Conservation (phyloP, 176 grass and related monocot genomes). For the Oryza rufipogon region DNA sequence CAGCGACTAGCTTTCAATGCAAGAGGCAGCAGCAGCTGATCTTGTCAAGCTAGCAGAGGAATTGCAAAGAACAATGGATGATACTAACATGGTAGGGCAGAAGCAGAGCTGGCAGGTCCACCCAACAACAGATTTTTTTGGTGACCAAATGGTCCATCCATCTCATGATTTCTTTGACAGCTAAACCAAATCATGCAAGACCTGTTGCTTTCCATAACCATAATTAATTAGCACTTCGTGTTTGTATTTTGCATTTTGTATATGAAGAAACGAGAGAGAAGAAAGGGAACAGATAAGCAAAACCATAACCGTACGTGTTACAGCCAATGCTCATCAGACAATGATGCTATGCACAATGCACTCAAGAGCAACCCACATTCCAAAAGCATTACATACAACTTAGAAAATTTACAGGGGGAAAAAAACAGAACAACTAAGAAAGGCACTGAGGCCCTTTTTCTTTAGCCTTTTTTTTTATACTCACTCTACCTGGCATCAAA, state of each 20-base stretch:
- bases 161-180: constrained; percentile 40
- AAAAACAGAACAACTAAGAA: constrained; percentile 10
- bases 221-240: constrained; percentile 16
- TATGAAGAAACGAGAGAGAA: no score
- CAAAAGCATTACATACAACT: constrained; percentile 52
- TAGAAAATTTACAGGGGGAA: constrained; percentile 49
- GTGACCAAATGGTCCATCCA: constrained; percentile 31
- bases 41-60: not conserved
- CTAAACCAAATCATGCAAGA: constrained; percentile 46
- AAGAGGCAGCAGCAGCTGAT: not conserved
- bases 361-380: constrained; percentile 36
- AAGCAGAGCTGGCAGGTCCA: constrained; percentile 28
- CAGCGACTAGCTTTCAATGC: not conserved
- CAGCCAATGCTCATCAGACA: constrained; percentile 14
- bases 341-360: constrained; percentile 46
- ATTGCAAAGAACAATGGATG: not conserved
- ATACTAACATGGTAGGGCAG: constrained; percentile 51
- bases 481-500: constrained; percentile 52
- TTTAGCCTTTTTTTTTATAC: constrained; percentile 24
- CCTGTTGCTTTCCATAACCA: constrained; percentile 19
- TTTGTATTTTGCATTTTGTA: not conserved
- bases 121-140: constrained; percentile 51
- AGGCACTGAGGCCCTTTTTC: not conserved
- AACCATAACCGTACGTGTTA: not conserved
- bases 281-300: not conserved